Conservation (phyloP, 345 rosid genomes). For the Corchorus capsularis region DNA sequence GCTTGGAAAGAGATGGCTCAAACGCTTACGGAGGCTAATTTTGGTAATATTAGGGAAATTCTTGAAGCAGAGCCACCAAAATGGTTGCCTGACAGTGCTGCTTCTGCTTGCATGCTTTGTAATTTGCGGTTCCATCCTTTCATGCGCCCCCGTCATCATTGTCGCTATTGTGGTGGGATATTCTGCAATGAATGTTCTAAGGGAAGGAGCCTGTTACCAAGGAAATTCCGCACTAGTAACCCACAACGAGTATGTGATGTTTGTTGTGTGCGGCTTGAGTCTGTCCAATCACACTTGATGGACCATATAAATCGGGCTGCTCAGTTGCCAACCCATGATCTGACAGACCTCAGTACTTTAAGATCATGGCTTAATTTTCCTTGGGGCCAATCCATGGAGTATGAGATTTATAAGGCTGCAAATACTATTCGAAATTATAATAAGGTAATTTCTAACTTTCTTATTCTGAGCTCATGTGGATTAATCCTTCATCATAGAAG, state of each 20-base stretch:
- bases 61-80: slow-evolving; percentile 83
- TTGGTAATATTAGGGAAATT: slow-evolving; percentile 50
- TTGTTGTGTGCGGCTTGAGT: slow-evolving; percentile 78
- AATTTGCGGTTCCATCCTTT: slow-evolving; percentile 81
- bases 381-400: slow-evolving; percentile 87
- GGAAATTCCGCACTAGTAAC: slow-evolving; percentile 57
- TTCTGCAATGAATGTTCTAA: slow-evolving; percentile 81
- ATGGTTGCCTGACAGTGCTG: slow-evolving; percentile 86
- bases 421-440: slow-evolving; percentile 61
- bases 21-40: slow-evolving; percentile 38
- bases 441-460: slow-evolving; percentile 13
- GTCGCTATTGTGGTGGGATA: slow-evolving; percentile 91
- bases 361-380: slow-evolving; percentile 98
- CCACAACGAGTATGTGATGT: slow-evolving; percentile 94
- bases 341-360: slow-evolving; percentile 88
- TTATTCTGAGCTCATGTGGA: neutral
- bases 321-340: slow-evolving; percentile 83
- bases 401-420: slow-evolving; percentile 91
- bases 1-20: slow-evolving; percentile 43
- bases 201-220: slow-evolving; percentile 83
- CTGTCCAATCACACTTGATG: slow-evolving; percentile 82
- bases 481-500: neutral
- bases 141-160: slow-evolving; percentile 92
- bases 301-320: slow-evolving; percentile 87
- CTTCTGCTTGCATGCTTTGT: slow-evolving; percentile 88